These are phyloP conservation scores for Puccinellia tenuiflora DNA, from an alignment of 176 grass and related monocot genomes.

Conservation along the genomic window DNA sequence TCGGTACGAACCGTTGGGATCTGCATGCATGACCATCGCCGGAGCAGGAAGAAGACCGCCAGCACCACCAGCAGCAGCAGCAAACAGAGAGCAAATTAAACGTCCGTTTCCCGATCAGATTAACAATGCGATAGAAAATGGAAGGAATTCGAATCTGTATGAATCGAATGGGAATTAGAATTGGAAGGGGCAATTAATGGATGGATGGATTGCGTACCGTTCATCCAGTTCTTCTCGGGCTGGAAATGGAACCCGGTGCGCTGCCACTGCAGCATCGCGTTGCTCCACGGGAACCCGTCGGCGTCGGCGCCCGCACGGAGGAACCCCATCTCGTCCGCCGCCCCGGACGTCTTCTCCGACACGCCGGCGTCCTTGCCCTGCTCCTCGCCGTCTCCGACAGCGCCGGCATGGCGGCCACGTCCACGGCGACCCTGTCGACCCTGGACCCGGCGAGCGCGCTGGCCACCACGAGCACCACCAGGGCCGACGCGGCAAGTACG, in stretches of 20 bases:
- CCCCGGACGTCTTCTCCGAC: conserved; percentile 48
- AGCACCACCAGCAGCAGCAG: not conserved
- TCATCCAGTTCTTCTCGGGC: conserved; percentile 74
- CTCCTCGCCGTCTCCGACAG: not conserved
- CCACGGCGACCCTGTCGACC: not conserved
- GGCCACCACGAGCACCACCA: conserved; percentile 7
- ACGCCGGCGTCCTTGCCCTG: conserved; percentile 36
- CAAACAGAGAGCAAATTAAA: not conserved
- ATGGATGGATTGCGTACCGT: conserved; percentile 11
- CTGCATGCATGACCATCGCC: not conserved
- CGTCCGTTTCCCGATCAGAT: not conserved
- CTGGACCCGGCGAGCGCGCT: conserved; percentile 1
- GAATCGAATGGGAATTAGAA: not conserved
- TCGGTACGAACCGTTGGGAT: not conserved
- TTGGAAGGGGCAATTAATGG: not conserved
- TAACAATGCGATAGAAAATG: not conserved
- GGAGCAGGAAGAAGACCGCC: not conserved
- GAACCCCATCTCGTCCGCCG: not conserved
- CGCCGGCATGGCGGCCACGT: not conserved
- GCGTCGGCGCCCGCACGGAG: not conserved
- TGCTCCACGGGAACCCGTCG: conserved; percentile 41
- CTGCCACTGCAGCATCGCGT: conserved; percentile 62
- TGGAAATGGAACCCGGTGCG: conserved; percentile 68
- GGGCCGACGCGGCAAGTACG: not conserved
- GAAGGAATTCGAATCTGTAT: not conserved